Base-by-base conservation (phyloP, 2,329 filamentous ascomycete species). In the Diaporthe australafricana region DNA sequence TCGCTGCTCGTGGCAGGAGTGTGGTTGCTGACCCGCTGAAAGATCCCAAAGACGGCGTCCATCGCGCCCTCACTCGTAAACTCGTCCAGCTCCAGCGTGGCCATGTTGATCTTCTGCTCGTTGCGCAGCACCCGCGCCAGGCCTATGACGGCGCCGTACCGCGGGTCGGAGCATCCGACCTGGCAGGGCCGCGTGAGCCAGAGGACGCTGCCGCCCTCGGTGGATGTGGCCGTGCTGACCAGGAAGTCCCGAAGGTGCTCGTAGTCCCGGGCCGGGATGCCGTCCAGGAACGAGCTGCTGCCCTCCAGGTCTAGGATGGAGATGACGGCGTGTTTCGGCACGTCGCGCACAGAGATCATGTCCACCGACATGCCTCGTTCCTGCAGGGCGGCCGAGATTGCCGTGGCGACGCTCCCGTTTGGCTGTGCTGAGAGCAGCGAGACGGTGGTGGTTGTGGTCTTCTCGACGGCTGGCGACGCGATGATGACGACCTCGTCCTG, bases 161-260 rank as follows among this genome's bases (percentile, higher is more conserved):
- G 12, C 5, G 65, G 65, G 35, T 68, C 48, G 3, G 25, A 20
- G 16, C 48, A 55, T 17, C 22, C 20, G 22, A 68, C 22, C 48
- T 55, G 48, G 12, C 42, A n/a, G 2, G 35, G 32, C 3, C 48
- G 42, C 16, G 65, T 68, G 22, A 68, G 48, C 65, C 65, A 68
- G 7, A 68, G 48, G 17, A 55, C 38, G 4, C 9, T 35, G 5
- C 5, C 9, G 32, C 5, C 9, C 55, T 53, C 7, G 38, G 22
- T 9, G 2, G 22, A 9, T 11, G 22, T 16, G n/a, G n/a, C n/a
- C n/a, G n/a, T n/a, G n/a, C n/a, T n/a, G n/a, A n/a, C n/a, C 47
- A 25, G 9, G 8, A 60, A 17, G 20, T 11, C 4, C 42, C 32
- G 42, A 12, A 66, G 47, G 1, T 52, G 32, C 8, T 20, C n/a